Percentiles rank a stretch among this genome's conserved stretches.
Evolutionary conservation across 495 filamentous ascomycete genomes (phyloP).

Genomic region (Rhizodiscina lignyota): DNA sequence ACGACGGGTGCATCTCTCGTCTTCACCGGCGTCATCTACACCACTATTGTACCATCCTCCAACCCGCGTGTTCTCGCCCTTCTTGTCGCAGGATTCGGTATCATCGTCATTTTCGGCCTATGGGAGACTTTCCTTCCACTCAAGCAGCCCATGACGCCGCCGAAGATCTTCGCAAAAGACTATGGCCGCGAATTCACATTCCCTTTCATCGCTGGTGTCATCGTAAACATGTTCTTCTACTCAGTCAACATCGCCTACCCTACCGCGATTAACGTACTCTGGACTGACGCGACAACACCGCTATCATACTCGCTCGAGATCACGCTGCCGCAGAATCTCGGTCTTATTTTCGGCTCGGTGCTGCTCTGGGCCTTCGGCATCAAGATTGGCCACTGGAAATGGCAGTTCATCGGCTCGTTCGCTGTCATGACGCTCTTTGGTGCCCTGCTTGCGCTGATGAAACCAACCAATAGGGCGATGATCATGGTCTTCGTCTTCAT

Average conservation of each 20-base stretch:
- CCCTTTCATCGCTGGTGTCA: slow-evolving; percentile 12
- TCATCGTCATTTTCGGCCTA: slow-evolving; percentile 9
- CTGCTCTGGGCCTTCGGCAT: slow-evolving; percentile 7
- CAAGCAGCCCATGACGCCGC: slow-evolving; percentile 16
- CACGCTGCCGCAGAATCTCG: slow-evolving; percentile 8
- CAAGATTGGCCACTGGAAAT: slow-evolving; percentile 11
- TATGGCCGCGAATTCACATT: slow-evolving; percentile 14
- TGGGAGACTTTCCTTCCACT: slow-evolving; percentile 13
- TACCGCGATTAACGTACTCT: slow-evolving; percentile 14
- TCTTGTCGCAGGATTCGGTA: slow-evolving; percentile 10
- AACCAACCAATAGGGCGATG: slow-evolving; percentile 13
- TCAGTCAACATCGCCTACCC: slow-evolving; percentile 15
- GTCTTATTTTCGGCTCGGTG: slow-evolving; percentile 7
- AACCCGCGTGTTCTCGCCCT: slow-evolving; percentile 15
- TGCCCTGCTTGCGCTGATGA: slow-evolving; percentile 15
- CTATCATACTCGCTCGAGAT: slow-evolving; percentile 3
- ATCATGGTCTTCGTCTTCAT: slow-evolving; percentile 24
- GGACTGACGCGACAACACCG: slow-evolving; percentile 10
- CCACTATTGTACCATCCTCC: slow-evolving; percentile 8
- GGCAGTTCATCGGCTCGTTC: slow-evolving; percentile 4
- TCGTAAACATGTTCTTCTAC: slow-evolving; percentile 20
- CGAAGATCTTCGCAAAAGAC: slow-evolving; percentile 13
- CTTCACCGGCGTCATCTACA: slow-evolving; percentile 15
- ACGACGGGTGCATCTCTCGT: slow-evolving; percentile 8
- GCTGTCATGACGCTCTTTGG: slow-evolving; percentile 14